These are phyloP conservation scores for Cajanus cajan DNA, from an alignment of 306 rosid genomes.

Conservation along the genomic window DNA sequence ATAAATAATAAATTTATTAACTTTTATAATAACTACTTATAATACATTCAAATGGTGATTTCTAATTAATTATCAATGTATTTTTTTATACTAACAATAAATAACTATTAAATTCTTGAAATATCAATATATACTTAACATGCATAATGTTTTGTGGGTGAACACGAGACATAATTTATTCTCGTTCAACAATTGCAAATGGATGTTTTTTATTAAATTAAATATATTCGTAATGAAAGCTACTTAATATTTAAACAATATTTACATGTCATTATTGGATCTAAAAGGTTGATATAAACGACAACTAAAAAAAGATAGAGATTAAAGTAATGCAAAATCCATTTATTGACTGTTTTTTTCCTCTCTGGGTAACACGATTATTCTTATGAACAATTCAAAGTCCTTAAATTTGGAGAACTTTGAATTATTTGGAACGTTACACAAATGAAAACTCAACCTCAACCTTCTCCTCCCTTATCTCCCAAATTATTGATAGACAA, in stretches of 20 bases:
- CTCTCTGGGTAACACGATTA: background rate
- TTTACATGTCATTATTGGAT: background rate
- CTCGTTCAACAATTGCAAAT: background rate
- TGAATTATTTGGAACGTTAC: constrained; percentile 30
- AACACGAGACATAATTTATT: too few relatives aligned
- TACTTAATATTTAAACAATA: background rate
- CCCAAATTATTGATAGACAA: background rate
- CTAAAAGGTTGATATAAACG: background rate
- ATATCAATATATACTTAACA: too few relatives aligned
- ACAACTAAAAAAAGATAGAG: background rate
- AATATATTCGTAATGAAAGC: background rate
- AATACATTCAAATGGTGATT: too few relatives aligned
- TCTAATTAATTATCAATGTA: too few relatives aligned
- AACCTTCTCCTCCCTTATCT: background rate
- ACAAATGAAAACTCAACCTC: constrained; percentile 12
- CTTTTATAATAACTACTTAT: too few relatives aligned
- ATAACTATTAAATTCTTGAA: too few relatives aligned
- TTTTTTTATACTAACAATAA: too few relatives aligned
- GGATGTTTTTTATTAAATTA: background rate
- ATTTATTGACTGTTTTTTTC: background rate
- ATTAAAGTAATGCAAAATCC: background rate
- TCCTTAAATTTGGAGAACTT: constrained; percentile 4
- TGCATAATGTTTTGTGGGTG: too few relatives aligned
- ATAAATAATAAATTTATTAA: too few relatives aligned
- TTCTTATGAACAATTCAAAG: constrained; percentile 26